Percentiles rank a stretch among this genome's conserved stretches.
Evolutionary conservation across 306 rosid species (phyloP).

Genomic region (Pueraria montana): DNA sequence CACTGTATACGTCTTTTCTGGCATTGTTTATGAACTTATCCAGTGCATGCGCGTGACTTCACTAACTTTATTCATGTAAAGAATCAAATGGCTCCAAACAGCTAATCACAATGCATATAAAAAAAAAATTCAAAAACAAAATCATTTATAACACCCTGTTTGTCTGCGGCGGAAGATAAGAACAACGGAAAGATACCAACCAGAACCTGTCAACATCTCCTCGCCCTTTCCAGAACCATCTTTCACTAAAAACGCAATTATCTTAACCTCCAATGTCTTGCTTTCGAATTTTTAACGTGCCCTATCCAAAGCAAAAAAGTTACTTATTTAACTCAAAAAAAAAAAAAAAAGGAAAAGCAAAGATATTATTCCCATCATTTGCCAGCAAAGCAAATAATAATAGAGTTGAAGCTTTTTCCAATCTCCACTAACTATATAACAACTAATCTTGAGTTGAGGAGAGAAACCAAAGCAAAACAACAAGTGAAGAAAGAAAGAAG

Average conservation of each 20-base stretch:
- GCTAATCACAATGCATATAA: too few species aligned
- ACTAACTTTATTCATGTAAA: too few species aligned
- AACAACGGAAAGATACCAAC: constrained; percentile 49
- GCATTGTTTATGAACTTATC: too few species aligned
- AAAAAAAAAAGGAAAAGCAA: neutral
- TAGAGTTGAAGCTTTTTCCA: constrained; percentile 8
- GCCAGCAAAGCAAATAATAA: constrained; percentile 46
- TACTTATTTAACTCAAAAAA: neutral
- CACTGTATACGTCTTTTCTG: too few species aligned
- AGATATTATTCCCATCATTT: constrained; percentile 19
- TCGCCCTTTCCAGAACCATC: constrained; percentile 62
- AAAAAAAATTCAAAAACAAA: too few species aligned
- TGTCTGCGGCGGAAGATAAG: constrained; percentile 41
- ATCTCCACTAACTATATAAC: neutral
- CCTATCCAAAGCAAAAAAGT: neutral
- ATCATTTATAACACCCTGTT: constrained; percentile 31
- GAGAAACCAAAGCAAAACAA: neutral
- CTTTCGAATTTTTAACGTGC: neutral
- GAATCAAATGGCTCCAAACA: too few species aligned
- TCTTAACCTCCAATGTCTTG: neutral
- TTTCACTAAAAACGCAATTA: neutral
- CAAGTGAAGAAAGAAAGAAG: neutral
- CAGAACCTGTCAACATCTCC: constrained; percentile 47
- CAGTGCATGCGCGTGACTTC: too few species aligned
- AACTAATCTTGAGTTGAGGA: neutral